Evolutionary conservation across 306 rosid genomes (phyloP).

Genomic region (Alnus glutinosa): DNA sequence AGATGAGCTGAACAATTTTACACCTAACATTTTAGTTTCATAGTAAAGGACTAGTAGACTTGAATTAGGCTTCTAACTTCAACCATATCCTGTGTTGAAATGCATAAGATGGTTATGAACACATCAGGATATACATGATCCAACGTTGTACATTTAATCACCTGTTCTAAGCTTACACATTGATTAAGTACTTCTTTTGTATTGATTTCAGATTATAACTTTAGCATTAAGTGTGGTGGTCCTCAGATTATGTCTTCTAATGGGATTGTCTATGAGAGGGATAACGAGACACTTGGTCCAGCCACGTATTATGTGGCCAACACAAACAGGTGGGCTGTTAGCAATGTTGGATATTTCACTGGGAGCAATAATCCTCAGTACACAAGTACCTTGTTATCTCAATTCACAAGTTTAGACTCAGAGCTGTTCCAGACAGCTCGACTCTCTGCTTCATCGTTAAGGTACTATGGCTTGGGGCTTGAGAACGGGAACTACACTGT

Average conservation of each 20-base stretch:
- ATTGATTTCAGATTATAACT: slow-evolving; percentile 50
- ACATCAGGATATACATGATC: neutral
- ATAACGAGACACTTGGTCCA: slow-evolving; percentile 62
- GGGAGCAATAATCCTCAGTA: slow-evolving; percentile 23
- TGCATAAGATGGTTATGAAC: neutral
- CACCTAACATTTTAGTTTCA: neutral
- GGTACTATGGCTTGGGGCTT: slow-evolving; percentile 78
- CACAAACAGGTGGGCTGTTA: slow-evolving; percentile 64
- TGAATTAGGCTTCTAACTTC: neutral
- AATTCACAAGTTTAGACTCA: slow-evolving; percentile 41
- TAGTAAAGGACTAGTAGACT: neutral
- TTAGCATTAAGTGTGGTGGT: slow-evolving; percentile 75
- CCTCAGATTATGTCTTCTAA: slow-evolving; percentile 34
- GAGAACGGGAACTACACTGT: slow-evolving; percentile 67
- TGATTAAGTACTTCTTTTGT: neutral
- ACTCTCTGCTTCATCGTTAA: slow-evolving; percentile 71
- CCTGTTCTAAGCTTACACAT: neutral
- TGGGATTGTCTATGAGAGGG: slow-evolving; percentile 46
- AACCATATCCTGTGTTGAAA: neutral
- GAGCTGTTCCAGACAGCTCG: slow-evolving; percentile 71
- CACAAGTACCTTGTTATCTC: slow-evolving; percentile 33
- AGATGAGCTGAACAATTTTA: neutral
- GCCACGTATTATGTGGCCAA: slow-evolving; percentile 62
- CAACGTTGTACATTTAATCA: neutral
- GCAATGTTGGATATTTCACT: slow-evolving; percentile 63